Conservation (phyloP, 306 rosid species). For the Geum urbanum region DNA sequence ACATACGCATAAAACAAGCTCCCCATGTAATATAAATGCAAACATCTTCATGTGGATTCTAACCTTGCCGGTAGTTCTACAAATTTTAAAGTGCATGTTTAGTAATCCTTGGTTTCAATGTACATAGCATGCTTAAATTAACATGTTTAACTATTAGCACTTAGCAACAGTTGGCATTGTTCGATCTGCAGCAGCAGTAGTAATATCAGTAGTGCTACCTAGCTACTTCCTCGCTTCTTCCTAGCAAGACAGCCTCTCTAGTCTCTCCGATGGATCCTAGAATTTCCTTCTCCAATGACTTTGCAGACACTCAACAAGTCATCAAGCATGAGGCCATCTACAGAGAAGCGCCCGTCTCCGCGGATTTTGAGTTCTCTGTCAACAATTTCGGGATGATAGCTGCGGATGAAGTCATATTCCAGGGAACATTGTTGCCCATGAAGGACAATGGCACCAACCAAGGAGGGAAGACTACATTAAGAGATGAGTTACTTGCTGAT, state of each 20-base stretch:
- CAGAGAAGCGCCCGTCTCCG: constrained; percentile 90
- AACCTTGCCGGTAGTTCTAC: constrained; percentile 34
- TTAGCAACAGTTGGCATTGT: constrained; percentile 30
- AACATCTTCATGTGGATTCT: constrained; percentile 65
- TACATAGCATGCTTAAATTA: constrained; percentile 33
- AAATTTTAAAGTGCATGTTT: constrained; percentile 12
- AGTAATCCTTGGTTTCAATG: constrained; percentile 29
- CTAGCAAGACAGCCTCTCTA: too few relatives aligned
- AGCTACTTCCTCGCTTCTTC: background rate
- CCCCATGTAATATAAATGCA: constrained; percentile 37
- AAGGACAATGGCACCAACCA: constrained; percentile 41
- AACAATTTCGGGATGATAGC: constrained; percentile 62
- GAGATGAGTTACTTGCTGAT: constrained; percentile 61
- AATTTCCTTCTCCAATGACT: constrained; percentile 91
- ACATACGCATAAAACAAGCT: constrained; percentile 41
- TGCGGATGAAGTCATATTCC: constrained; percentile 74
- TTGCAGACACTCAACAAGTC: constrained; percentile 60
- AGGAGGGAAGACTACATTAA: constrained; percentile 53
- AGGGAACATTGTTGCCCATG: constrained; percentile 79
- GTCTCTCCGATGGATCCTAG: constrained; percentile 71
- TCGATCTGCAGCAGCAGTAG: constrained; percentile 27
- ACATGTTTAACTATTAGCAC: constrained; percentile 37
- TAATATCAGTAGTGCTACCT: background rate
- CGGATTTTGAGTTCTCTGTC: constrained; percentile 88
- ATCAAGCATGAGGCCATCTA: constrained; percentile 57